A percentile compares a stretch with the other conserved stretches of the same genome.
phyloP scores from a whole-genome alignment of 1,284 basidiomycete genomes.

The Tilletia caries region DNA sequence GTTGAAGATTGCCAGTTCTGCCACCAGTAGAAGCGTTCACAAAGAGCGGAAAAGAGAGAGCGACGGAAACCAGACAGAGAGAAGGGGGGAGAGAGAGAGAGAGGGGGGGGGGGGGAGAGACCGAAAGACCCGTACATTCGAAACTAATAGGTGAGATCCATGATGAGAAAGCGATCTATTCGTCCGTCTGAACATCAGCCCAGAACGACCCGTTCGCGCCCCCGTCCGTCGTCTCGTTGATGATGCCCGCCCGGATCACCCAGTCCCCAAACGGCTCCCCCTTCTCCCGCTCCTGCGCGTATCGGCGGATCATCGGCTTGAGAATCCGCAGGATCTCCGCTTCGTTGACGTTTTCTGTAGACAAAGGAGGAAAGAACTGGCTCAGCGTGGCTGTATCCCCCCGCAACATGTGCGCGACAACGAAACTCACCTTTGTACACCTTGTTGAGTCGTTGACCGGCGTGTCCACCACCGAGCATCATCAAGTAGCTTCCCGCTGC shows the following conservation, averaged over 20 bases:
- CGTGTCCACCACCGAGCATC: slow-evolving; percentile 91
- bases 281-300: slow-evolving; percentile 80
- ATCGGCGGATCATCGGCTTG: slow-evolving; percentile 84
- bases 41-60: too few species aligned
- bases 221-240: slow-evolving; percentile 44
- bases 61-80: too few species aligned
- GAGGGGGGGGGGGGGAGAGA: too few species aligned
- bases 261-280: slow-evolving; percentile 95
- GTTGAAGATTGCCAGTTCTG: too few species aligned
- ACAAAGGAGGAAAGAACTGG: not conserved
- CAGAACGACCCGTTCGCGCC: slow-evolving; percentile 8
- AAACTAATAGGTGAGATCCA: too few species aligned
- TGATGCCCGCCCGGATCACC: slow-evolving; percentile 63
- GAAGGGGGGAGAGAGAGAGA: too few species aligned
- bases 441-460: slow-evolving; percentile 90
- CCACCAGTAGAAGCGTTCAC: too few species aligned
- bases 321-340: slow-evolving; percentile 89
- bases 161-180: too few species aligned
- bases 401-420: too few species aligned
- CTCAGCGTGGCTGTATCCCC: too few species aligned
- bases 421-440: slow-evolving; percentile 59
- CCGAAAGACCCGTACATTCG: too few species aligned
- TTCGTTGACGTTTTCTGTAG: slow-evolving; percentile 80
- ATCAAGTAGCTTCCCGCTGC: slow-evolving; percentile 89
- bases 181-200: not conserved